Conservation (phyloP, 306 rosid genomes). For the Corylus heterophylla region DNA sequence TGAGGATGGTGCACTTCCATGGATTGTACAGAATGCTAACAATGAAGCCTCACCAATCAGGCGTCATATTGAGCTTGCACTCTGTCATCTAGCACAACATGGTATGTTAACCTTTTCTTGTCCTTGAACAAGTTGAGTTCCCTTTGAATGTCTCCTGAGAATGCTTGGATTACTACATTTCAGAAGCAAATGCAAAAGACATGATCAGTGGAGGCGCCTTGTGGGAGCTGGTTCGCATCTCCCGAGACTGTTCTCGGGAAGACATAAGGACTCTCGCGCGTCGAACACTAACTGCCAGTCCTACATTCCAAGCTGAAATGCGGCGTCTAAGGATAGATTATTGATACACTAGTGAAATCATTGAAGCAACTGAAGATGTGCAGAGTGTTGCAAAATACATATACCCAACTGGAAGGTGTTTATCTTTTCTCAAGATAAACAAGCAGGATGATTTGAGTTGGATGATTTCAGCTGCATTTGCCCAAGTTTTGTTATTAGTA, state of each 20-base stretch:
- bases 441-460: constrained; percentile 13
- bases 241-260: constrained; percentile 88
- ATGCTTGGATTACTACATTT: constrained; percentile 28
- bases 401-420: constrained; percentile 18
- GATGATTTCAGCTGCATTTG: constrained; percentile 25
- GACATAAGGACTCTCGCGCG: constrained; percentile 92
- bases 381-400: constrained; percentile 3
- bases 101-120: constrained; percentile 46
- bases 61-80: constrained; percentile 96
- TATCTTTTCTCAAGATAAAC: constrained; percentile 1
- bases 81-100: constrained; percentile 94
- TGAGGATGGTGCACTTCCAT: constrained; percentile 93
- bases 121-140: constrained; percentile 17
- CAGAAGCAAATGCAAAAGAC: constrained; percentile 93
- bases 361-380: constrained; percentile 21
- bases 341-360: constrained; percentile 30
- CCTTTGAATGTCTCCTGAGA: constrained; percentile 19
- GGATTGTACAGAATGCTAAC: constrained; percentile 96
- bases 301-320: constrained; percentile 84
- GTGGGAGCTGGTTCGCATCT: constrained; percentile 91
- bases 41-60: constrained; percentile 83
- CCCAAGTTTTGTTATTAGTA: constrained; percentile 26
- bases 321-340: constrained; percentile 63
- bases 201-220: constrained; percentile 90
- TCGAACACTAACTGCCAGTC: constrained; percentile 74